Evolutionary conservation across 2,329 filamentous ascomycete species (phyloP).

Genomic region (Magnaporthiopsis incrustans): DNA sequence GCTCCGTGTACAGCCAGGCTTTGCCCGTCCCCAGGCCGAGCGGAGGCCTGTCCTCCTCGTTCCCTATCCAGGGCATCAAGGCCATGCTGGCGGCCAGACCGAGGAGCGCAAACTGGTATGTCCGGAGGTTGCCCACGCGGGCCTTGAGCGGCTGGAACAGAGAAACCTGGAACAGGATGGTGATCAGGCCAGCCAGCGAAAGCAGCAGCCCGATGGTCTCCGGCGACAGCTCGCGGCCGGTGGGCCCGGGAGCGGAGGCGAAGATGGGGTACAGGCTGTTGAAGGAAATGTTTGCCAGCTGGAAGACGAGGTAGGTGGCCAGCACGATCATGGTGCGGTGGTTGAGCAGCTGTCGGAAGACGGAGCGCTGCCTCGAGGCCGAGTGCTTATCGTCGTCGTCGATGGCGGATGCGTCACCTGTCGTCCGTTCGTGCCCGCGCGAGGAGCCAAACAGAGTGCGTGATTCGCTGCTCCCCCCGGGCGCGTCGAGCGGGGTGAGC

Average conservation of each 20-base stretch:
- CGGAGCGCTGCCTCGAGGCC: slow-evolving; percentile 28
- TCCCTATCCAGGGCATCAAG: slow-evolving; percentile 84
- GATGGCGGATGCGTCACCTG: not conserved
- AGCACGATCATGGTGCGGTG: slow-evolving; percentile 76
- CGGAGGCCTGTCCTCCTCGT: slow-evolving; percentile 51
- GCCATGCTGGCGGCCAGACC: slow-evolving; percentile 77
- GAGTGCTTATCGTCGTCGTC: slow-evolving; percentile 12
- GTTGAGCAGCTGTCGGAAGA: slow-evolving; percentile 57
- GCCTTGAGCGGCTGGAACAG: slow-evolving; percentile 73
- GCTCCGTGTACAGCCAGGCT: slow-evolving; percentile 67
- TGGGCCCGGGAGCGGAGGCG: slow-evolving; percentile 64
- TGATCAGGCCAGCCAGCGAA: slow-evolving; percentile 74
- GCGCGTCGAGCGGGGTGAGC: not conserved
- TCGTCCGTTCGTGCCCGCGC: not conserved
- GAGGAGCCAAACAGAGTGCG: slow-evolving; percentile 6
- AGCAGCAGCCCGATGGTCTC: slow-evolving; percentile 78
- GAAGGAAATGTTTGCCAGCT: slow-evolving; percentile 88
- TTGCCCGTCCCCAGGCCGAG: slow-evolving; percentile 55
- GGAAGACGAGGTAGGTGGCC: slow-evolving; percentile 83
- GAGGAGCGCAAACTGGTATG: slow-evolving; percentile 70
- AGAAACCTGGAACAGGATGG: slow-evolving; percentile 83
- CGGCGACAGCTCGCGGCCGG: slow-evolving; percentile 67
- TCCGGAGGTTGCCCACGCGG: slow-evolving; percentile 75
- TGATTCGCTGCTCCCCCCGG: not conserved
- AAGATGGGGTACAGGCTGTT: slow-evolving; percentile 95